Evolutionary conservation across 805 yeast genomes (phyloP).

Genomic region (Metschnikowia orientalis): DNA sequence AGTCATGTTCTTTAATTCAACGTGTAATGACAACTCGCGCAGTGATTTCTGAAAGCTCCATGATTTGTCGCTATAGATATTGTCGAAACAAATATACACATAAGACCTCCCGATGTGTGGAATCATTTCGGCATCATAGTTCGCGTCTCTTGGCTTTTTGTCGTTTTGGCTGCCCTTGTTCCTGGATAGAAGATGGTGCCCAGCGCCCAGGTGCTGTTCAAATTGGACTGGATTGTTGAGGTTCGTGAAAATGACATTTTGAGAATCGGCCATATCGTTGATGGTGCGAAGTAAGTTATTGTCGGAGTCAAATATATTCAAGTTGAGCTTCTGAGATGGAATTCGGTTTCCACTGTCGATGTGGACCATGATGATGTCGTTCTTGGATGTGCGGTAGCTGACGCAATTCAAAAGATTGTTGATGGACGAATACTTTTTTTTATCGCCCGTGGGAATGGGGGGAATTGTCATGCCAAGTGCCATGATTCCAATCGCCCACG

Average conservation of each 20-base stretch:
- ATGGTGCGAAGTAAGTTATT: conserved; percentile 32
- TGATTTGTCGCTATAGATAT: conserved; percentile 37
- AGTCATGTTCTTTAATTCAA: conserved; percentile 34
- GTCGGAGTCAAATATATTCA: conserved; percentile 35
- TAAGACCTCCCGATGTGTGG: conserved; percentile 24
- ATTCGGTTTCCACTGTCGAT: conserved; percentile 29
- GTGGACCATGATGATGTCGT: conserved; percentile 35
- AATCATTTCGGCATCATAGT: conserved; percentile 16
- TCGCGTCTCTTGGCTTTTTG: conserved; percentile 11
- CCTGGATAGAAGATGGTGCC: conserved; percentile 3
- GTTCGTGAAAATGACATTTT: conserved; percentile 34
- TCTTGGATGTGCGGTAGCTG: conserved; percentile 31
- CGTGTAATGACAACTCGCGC: conserved; percentile 31
- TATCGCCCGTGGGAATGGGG: conserved; percentile 31
- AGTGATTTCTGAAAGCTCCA: conserved; percentile 37
- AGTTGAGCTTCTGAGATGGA: conserved; percentile 32
- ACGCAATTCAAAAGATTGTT: conserved; percentile 33
- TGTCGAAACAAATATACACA: conserved; percentile 40
- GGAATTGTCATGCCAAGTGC: conserved; percentile 34
- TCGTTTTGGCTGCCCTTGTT: conserved; percentile 5
- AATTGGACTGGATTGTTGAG: conserved; percentile 27
- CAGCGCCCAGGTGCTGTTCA: conserved; percentile 8
- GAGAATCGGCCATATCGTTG: conserved; percentile 27
- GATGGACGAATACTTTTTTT: conserved; percentile 25
- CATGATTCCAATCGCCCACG: conserved; percentile 5